Evolutionary conservation across 169 alveolate genomes (phyloP).

Genomic region (Babesia bigemina): DNA sequence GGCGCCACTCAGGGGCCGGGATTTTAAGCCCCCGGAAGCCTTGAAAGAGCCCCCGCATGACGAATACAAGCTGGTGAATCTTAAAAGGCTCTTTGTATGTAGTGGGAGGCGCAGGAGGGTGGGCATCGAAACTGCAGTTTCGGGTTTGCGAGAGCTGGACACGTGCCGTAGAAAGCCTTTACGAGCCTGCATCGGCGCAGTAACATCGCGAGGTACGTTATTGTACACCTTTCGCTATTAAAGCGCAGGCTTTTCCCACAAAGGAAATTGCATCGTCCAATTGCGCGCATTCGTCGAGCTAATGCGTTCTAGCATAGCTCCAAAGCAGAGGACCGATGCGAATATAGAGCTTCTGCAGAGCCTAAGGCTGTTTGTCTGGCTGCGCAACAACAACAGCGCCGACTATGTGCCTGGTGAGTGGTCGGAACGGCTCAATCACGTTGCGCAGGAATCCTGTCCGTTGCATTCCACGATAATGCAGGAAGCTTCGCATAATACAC

Average conservation of each 20-base stretch:
- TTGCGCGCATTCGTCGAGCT: conserved; percentile 20
- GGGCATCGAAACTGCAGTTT: conserved; percentile 6
- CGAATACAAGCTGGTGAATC: conserved; percentile 43
- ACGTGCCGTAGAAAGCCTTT: conserved; percentile 7
- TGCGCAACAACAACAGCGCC: conserved; percentile 19
- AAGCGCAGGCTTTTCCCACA: conserved; percentile 21
- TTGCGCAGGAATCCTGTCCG: conserved; percentile 15
- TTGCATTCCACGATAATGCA: conserved; percentile 2
- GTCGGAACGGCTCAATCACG: background rate
- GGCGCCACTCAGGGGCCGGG: background rate
- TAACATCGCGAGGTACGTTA: conserved; percentile 49
- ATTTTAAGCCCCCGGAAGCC: background rate
- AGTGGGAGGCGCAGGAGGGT: conserved; percentile 10
- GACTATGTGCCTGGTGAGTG: conserved; percentile 25
- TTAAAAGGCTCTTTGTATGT: conserved; percentile 32
- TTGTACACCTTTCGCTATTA: too few species aligned
- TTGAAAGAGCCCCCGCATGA: conserved; percentile 51
- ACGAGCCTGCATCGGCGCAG: conserved; percentile 42
- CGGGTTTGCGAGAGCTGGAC: conserved; percentile 26
- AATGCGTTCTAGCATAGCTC: conserved; percentile 1
- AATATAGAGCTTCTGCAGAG: background rate
- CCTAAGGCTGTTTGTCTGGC: conserved; percentile 11
- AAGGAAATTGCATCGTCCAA: conserved; percentile 39
- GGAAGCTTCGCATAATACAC: background rate
- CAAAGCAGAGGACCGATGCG: background rate